Conservation (phyloP, 2,329 filamentous ascomycete species). For the Colletotrichum viniferum region DNA sequence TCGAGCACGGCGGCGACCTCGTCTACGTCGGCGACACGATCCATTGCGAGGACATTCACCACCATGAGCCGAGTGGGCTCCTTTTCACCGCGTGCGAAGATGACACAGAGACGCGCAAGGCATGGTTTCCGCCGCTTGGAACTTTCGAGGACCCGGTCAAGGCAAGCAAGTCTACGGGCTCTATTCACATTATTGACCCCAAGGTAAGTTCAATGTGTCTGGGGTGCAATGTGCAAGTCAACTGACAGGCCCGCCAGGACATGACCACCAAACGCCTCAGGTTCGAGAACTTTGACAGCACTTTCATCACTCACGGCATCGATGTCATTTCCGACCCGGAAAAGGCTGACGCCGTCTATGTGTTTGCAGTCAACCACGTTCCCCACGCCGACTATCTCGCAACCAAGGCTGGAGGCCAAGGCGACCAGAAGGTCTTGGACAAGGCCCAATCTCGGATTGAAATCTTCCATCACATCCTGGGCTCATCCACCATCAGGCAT, state of each 20-base stretch:
- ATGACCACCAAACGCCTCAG: constrained; percentile 37
- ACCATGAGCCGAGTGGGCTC: constrained; percentile 49
- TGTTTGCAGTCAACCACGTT: constrained; percentile 65
- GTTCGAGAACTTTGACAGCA: constrained; percentile 54
- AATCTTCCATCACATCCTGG: constrained; percentile 44
- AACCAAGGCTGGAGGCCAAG: constrained; percentile 33
- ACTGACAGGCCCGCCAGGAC: constrained; percentile 27
- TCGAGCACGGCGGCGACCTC: constrained; percentile 32
- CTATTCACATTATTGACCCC: constrained; percentile 58
- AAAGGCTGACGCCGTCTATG: constrained; percentile 51
- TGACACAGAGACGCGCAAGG: constrained; percentile 43
- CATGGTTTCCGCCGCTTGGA: constrained; percentile 57
- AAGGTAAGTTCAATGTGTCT: constrained; percentile 38
- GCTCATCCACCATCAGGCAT: constrained; percentile 43
- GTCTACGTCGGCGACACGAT: constrained; percentile 53
- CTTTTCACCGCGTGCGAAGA: constrained; percentile 62
- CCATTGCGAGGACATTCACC: constrained; percentile 65
- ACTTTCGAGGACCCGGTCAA: constrained; percentile 44
- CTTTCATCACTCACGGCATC: constrained; percentile 65
- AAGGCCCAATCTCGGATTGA: constrained; percentile 58
- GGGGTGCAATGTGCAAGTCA: not conserved
- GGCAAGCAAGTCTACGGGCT: constrained; percentile 40
- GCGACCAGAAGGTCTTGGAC: constrained; percentile 30
- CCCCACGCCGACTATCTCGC: constrained; percentile 42
- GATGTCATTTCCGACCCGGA: constrained; percentile 58